These are phyloP conservation scores for Tetrapisispora pingtungensis DNA, from an alignment of 805 yeast species.

Conservation along the genomic window DNA sequence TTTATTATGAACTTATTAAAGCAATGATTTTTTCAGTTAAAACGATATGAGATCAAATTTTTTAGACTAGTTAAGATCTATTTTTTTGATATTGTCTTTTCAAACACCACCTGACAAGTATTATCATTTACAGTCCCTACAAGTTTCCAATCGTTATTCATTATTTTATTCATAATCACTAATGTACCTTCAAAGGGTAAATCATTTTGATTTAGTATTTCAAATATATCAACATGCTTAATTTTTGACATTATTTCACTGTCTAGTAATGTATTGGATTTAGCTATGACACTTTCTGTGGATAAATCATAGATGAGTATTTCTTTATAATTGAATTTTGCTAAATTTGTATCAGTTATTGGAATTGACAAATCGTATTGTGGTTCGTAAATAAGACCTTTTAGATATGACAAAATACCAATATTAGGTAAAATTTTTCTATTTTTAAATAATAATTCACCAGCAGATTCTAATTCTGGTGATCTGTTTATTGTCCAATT, in stretches of 20 bases:
- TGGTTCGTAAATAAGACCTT: neutral
- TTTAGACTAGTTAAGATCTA: too few relatives aligned
- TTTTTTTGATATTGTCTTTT: neutral
- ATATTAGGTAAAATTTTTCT: neutral
- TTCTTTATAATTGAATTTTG: conserved; percentile 4
- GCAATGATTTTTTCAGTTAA: neutral
- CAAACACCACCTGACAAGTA: neutral
- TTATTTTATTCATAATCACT: conserved; percentile 12
- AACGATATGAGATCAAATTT: too few relatives aligned
- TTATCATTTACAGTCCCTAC: conserved; percentile 9
- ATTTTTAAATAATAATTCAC: conserved; percentile 11
- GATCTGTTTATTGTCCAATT: conserved; percentile 15
- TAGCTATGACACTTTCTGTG: neutral
- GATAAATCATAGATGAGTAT: conserved; percentile 6
- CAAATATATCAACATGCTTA: conserved; percentile 18
- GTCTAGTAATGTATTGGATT: neutral
- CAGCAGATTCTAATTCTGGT: conserved; percentile 8
- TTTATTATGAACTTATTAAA: too few relatives aligned
- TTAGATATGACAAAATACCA: neutral
- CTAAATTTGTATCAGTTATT: neutral
- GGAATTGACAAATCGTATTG: neutral
- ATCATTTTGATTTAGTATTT: conserved; percentile 18
- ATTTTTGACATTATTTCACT: conserved; percentile 13
- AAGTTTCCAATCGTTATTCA: conserved; percentile 20
- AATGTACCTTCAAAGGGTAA: conserved; percentile 20